These are phyloP conservation scores for Pythium phragmitis DNA, from an alignment of 352 stramenopile species.

Conservation along the genomic window DNA sequence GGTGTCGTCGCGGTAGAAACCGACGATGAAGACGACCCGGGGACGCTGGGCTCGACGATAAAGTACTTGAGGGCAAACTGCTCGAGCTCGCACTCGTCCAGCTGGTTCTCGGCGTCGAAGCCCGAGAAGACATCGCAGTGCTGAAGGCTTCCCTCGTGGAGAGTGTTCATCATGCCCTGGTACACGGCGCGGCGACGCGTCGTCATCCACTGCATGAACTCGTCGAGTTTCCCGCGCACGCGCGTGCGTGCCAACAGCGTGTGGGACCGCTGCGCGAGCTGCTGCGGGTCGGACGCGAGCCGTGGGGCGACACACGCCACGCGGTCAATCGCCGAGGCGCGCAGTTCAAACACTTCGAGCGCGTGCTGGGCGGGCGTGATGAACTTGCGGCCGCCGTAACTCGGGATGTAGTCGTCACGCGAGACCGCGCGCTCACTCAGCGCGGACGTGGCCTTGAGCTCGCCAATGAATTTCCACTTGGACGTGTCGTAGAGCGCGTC, in stretches of 20 bases:
- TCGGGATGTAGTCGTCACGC: not conserved
- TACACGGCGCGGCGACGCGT: constrained; percentile 43
- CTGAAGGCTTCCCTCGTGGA: constrained; percentile 60
- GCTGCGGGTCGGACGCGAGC: constrained; percentile 21
- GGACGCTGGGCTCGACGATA: constrained; percentile 12
- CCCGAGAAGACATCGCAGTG: constrained; percentile 62
- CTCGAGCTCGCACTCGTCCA: constrained; percentile 15
- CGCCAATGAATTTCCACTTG: constrained; percentile 58
- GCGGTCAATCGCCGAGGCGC: constrained; percentile 38
- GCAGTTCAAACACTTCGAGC: constrained; percentile 61
- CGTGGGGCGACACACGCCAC: constrained; percentile 49
- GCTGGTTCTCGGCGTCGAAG: constrained; percentile 36
- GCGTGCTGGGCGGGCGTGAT: constrained; percentile 11
- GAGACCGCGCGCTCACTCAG: constrained; percentile 2
- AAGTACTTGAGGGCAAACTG: constrained; percentile 63
- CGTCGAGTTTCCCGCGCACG: constrained; percentile 55
- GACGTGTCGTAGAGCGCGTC: constrained; percentile 56
- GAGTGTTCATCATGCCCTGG: constrained; percentile 53
- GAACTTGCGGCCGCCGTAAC: not conserved
- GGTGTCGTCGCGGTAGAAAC: not conserved
- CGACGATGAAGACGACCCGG: not conserved
- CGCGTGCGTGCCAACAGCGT: constrained; percentile 59
- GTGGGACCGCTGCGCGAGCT: constrained; percentile 37
- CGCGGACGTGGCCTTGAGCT: constrained; percentile 16
- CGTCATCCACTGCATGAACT: constrained; percentile 64